Conservation (phyloP, 352 stramenopile species). For the Achlya hypogyna region DNA sequence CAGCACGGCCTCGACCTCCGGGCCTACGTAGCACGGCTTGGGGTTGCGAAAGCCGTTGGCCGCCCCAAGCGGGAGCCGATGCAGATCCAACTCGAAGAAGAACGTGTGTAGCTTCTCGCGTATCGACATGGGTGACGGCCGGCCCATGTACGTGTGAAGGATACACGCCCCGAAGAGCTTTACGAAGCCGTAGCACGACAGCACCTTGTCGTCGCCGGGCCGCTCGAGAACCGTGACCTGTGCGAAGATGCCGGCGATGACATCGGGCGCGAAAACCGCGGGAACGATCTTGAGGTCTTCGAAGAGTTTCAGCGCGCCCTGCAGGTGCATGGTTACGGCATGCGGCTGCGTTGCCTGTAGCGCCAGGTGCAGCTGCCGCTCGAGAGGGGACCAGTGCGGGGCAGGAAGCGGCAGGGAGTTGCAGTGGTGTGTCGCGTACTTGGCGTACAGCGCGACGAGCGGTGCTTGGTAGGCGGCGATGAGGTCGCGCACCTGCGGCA, state of each 20-base stretch:
- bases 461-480: constrained; percentile 45
- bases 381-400: background rate
- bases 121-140: constrained; percentile 29
- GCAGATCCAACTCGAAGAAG: constrained; percentile 39
- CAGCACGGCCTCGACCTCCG: constrained; percentile 55
- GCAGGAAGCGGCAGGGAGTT: background rate
- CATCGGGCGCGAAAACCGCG: constrained; percentile 36
- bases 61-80: background rate
- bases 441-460: constrained; percentile 40
- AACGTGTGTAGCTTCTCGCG: constrained; percentile 60
- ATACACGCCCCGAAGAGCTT: constrained; percentile 53
- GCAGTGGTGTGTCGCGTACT: constrained; percentile 35
- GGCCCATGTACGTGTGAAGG: constrained; percentile 39
- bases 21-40: constrained; percentile 42
- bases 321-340: constrained; percentile 20
- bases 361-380: background rate
- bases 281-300: constrained; percentile 56
- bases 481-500: constrained; percentile 48
- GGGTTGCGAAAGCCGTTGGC: constrained; percentile 34
- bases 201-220: constrained; percentile 10
- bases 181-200: constrained; percentile 39
- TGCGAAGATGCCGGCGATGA: constrained; percentile 41
- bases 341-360: background rate
- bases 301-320: constrained; percentile 39
- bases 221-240: background rate